Conservation (phyloP, 345 rosid species). For the Arabis alpina region DNA sequence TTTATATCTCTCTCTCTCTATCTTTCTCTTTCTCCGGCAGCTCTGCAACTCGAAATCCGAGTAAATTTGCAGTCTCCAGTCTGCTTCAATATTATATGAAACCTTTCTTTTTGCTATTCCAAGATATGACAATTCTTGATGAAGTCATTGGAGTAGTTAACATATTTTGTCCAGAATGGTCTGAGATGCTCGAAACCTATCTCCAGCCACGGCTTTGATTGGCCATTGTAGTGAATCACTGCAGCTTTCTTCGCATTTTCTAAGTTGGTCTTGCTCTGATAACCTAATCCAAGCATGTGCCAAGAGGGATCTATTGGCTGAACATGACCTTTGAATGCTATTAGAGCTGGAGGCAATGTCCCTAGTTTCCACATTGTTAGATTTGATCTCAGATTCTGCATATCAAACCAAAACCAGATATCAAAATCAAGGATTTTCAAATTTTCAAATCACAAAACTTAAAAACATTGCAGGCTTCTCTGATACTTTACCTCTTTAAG, state of each 20-base stretch:
- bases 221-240: slow-evolving; percentile 95
- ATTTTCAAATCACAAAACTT: neutral
- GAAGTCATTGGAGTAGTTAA: slow-evolving; percentile 90
- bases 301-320: slow-evolving; percentile 84
- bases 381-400: slow-evolving; percentile 90
- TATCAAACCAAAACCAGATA: slow-evolving; percentile 19
- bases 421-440: slow-evolving; percentile 5
- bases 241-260: slow-evolving; percentile 79
- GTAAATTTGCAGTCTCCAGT: slow-evolving; percentile 26
- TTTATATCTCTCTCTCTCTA: slow-evolving; percentile 5
- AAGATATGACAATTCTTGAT: slow-evolving; percentile 88
- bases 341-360: slow-evolving; percentile 93
- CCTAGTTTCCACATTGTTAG: slow-evolving; percentile 98
- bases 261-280: slow-evolving; percentile 73
- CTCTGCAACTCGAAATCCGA: slow-evolving; percentile 33
- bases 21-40: slow-evolving; percentile 21
- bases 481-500: slow-evolving; percentile 70
- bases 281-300: slow-evolving; percentile 99
- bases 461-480: slow-evolving; percentile 5
- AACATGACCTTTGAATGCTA: slow-evolving; percentile 90
- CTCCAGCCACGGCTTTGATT: slow-evolving; percentile 95
- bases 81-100: slow-evolving; percentile 21
- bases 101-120: slow-evolving; percentile 50
- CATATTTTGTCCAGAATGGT: slow-evolving; percentile 97
- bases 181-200: slow-evolving; percentile 96